Conservation (phyloP, 2,329 filamentous ascomycete genomes). For the Dryadomyces quercivorus region DNA sequence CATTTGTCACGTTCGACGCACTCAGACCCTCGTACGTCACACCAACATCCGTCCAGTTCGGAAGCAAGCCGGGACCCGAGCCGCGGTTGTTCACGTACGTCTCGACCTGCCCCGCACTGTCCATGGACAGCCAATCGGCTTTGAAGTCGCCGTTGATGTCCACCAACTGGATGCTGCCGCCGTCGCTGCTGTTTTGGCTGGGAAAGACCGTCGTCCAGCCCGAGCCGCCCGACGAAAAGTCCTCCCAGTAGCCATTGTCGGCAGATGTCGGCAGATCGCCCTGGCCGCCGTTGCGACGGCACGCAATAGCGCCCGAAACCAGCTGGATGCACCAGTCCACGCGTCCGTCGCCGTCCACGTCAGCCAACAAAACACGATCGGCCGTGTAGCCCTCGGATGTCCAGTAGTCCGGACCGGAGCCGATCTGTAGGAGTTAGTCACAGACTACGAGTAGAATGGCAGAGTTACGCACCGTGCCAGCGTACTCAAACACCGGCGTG, state of each 20-base stretch:
- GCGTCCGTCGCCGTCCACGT: constrained; percentile 13
- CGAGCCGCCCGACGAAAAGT: neutral
- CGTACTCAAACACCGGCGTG: neutral
- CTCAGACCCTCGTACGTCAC: constrained; percentile 1
- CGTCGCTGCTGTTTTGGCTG: too few species aligned
- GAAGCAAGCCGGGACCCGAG: neutral
- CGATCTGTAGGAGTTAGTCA: too few species aligned
- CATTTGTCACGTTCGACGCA: constrained; percentile 12
- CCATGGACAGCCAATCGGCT: neutral
- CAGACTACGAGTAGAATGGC: too few species aligned
- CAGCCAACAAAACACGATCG: neutral
- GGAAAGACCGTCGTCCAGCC: neutral
- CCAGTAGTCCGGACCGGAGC: neutral
- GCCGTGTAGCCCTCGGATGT: neutral
- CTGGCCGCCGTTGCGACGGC: constrained; percentile 21
- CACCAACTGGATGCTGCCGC: neutral
- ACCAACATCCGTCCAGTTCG: neutral
- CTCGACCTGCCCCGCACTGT: neutral
- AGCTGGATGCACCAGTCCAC: constrained; percentile 6
- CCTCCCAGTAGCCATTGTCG: neutral
- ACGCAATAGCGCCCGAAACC: constrained; percentile 4
- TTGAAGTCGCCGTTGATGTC: neutral
- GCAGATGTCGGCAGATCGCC: constrained; percentile 13
- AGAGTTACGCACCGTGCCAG: neutral
- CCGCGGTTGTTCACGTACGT: neutral